A percentile compares a stretch with the other conserved stretches of the same genome.
Evolutionary conservation across 345 rosid species (phyloP).

Genomic region (Psidium friedrichsthalianum): DNA sequence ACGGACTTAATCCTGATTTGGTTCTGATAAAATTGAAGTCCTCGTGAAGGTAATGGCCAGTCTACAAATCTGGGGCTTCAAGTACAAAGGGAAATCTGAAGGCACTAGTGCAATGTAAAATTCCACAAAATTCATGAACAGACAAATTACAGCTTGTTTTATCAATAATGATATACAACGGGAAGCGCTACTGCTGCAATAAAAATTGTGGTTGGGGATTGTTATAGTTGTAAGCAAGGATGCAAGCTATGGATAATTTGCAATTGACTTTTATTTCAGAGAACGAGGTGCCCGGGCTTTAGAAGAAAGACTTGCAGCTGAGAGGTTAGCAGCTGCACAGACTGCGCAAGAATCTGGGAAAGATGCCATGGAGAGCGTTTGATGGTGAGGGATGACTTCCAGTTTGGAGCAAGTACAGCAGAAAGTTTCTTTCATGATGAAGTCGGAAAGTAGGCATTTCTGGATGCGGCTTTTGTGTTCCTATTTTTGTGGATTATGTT

Average conservation of each 20-base stretch:
- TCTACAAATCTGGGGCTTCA: not conserved
- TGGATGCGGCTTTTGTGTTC: not conserved
- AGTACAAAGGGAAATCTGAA: not conserved
- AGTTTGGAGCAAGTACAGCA: not conserved
- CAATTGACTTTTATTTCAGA: slow-evolving; percentile 29
- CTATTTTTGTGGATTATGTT: not conserved
- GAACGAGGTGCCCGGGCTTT: slow-evolving; percentile 98
- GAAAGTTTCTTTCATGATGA: slow-evolving; percentile 1
- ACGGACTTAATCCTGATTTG: not conserved
- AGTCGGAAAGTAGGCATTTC: not conserved
- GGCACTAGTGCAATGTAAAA: not conserved
- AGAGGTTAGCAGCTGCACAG: slow-evolving; percentile 44
- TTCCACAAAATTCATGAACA: not conserved
- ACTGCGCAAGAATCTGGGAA: slow-evolving; percentile 37
- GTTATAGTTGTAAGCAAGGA: not conserved
- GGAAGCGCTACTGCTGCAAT: not conserved
- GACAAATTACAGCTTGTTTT: not conserved
- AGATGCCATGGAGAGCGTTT: slow-evolving; percentile 61
- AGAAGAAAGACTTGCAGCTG: slow-evolving; percentile 90
- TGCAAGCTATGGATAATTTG: not conserved
- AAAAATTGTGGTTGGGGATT: not conserved
- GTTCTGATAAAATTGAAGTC: not conserved
- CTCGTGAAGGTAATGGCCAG: not conserved
- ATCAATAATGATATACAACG: not conserved
- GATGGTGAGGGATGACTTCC: slow-evolving; percentile 2